phyloP scores from a whole-genome alignment of 2,329 filamentous ascomycete species.

The Aureobasidium subglaciale region DNA sequence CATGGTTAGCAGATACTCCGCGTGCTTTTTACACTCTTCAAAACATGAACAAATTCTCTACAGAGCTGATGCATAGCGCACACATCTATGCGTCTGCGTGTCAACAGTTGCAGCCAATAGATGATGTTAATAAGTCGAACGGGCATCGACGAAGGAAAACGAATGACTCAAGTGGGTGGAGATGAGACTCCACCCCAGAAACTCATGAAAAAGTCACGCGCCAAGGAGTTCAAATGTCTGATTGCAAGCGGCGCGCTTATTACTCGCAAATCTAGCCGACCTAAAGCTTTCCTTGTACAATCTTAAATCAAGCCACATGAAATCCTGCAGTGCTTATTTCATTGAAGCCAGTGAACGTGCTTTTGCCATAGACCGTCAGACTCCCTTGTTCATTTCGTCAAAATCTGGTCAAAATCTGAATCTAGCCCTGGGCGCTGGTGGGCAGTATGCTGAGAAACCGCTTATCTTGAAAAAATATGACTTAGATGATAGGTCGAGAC shows the following conservation, averaged over 20 bases:
- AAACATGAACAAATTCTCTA: not conserved
- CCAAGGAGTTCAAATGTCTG: not conserved
- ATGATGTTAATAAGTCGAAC: not conserved
- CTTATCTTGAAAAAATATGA: not conserved
- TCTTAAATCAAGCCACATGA: not conserved
- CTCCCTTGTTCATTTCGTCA: conserved; percentile 1
- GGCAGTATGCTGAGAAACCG: conserved; percentile 1
- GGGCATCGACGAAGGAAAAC: not conserved
- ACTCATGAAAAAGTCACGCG: not conserved
- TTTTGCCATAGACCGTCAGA: not conserved
- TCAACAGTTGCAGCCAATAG: not conserved
- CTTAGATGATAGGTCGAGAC: not conserved
- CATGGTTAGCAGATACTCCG: conserved; percentile 1
- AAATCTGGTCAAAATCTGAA: not conserved
- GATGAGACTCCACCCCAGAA: not conserved
- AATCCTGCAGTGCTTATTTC: conserved; percentile 8
- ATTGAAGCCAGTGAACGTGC: not conserved
- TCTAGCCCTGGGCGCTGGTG: not conserved
- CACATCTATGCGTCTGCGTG: not conserved
- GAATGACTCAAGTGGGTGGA: not conserved
- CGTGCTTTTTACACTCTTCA: conserved; percentile 3
- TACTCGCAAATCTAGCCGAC: not conserved
- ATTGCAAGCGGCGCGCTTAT: conserved; percentile 2
- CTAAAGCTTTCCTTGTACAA: conserved; percentile 3
- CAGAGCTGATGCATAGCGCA: not conserved